Conservation (phyloP, 192 early-diverging fungal species). For the Radiomyces spectabilis region DNA sequence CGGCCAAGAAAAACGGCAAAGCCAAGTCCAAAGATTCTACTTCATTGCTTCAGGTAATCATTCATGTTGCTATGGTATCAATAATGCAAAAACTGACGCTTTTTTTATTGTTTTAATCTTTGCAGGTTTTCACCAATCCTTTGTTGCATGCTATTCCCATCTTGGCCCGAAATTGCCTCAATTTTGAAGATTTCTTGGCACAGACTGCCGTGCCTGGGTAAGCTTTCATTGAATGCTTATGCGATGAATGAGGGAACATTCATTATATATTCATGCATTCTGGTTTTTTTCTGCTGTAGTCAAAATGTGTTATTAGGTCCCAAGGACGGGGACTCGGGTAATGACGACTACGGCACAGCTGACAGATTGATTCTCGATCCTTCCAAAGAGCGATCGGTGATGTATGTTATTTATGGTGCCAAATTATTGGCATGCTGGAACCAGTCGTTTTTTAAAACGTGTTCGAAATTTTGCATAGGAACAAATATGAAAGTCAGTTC, state of each 20-base stretch:
- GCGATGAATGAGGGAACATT: neutral
- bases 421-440: neutral
- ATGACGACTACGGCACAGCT: neutral
- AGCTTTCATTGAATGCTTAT: too few species aligned
- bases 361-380: slow-evolving; percentile 1
- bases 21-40: neutral
- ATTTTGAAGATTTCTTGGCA: slow-evolving; percentile 23
- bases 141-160: slow-evolving; percentile 24
- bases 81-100: neutral
- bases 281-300: neutral
- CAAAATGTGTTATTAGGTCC: neutral
- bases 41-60: neutral
- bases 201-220: slow-evolving; percentile 21
- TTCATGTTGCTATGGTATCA: neutral
- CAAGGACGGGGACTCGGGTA: neutral
- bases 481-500: slow-evolving; percentile 8
- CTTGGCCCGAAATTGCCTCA: slow-evolving; percentile 16
- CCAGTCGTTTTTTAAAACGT: neutral
- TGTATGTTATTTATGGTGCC: neutral
- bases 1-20: neutral
- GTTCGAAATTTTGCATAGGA: neutral
- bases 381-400: neutral
- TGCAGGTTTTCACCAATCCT: slow-evolving; percentile 22
- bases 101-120: neutral
- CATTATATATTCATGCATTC: neutral